Conservation (phyloP, 345 rosid species). For the Eucalyptus regnans region DNA sequence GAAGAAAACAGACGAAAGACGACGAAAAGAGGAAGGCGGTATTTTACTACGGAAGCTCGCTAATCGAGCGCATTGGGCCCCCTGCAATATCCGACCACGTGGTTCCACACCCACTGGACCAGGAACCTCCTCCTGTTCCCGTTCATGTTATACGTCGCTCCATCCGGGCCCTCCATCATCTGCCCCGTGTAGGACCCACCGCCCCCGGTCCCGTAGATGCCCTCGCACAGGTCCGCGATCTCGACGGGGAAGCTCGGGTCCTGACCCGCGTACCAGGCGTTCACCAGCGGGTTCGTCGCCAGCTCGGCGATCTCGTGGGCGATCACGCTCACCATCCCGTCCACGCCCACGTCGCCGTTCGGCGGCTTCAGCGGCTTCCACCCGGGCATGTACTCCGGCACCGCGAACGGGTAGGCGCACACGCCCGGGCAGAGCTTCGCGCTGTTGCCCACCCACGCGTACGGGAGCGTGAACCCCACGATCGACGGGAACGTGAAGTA, state of each 20-base stretch:
- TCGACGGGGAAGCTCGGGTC: slow-evolving; percentile 92
- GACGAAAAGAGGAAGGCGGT: background rate
- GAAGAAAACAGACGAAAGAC: background rate
- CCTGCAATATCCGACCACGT: slow-evolving; percentile 63
- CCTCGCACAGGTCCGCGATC: slow-evolving; percentile 94
- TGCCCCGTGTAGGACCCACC: slow-evolving; percentile 98
- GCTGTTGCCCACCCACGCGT: slow-evolving; percentile 97
- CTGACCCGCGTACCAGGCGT: slow-evolving; percentile 94
- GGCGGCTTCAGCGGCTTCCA: slow-evolving; percentile 66
- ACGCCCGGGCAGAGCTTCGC: slow-evolving; percentile 78
- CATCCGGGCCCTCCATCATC: slow-evolving; percentile 43
- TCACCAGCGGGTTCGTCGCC: slow-evolving; percentile 86
- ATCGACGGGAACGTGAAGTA: slow-evolving; percentile 94
- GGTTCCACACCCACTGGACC: slow-evolving; percentile 97
- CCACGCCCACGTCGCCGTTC: slow-evolving; percentile 79
- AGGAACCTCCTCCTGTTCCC: slow-evolving; percentile 78
- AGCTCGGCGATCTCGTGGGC: slow-evolving; percentile 96
- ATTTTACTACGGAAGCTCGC: background rate
- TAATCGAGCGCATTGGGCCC: slow-evolving; percentile 94
- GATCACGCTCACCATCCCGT: slow-evolving; percentile 94
- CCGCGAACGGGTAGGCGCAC: slow-evolving; percentile 96
- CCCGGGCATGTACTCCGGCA: slow-evolving; percentile 53
- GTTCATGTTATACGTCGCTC: slow-evolving; percentile 83
- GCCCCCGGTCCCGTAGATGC: slow-evolving; percentile 93
- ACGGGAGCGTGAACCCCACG: slow-evolving; percentile 87